These are phyloP conservation scores for Sarocladium brachiariae DNA, from an alignment of 2,329 filamentous ascomycete species.

Conservation along the genomic window DNA sequence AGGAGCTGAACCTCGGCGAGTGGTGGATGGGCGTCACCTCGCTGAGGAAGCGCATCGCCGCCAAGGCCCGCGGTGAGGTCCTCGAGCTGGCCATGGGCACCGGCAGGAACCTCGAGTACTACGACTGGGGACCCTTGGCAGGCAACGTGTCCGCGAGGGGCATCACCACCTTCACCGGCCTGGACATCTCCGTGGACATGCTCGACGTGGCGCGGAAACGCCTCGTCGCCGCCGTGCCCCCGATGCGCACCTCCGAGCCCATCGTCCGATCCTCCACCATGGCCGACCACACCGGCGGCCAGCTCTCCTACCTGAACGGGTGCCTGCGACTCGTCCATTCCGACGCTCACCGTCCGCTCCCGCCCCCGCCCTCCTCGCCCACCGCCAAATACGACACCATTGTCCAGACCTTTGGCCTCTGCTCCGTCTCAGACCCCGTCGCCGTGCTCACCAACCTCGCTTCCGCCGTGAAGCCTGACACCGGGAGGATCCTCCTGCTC, in stretches of 20 bases:
- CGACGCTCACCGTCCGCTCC: constrained; percentile 40
- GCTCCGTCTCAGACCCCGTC: constrained; percentile 52
- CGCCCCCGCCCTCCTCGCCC: constrained; percentile 29
- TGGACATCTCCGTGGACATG: constrained; percentile 56
- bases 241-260: constrained; percentile 24
- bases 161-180: constrained; percentile 51
- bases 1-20: constrained; percentile 50
- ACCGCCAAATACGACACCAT: constrained; percentile 53
- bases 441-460: constrained; percentile 48
- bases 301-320: constrained; percentile 31
- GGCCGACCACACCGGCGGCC: constrained; percentile 27
- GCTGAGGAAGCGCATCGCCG: constrained; percentile 42
- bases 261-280: constrained; percentile 26
- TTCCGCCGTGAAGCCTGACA: constrained; percentile 41
- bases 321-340: constrained; percentile 41
- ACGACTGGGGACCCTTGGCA: constrained; percentile 44
- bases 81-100: constrained; percentile 58
- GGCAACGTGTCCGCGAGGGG: constrained; percentile 14
- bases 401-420: constrained; percentile 58
- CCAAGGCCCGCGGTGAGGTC: constrained; percentile 46
- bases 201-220: constrained; percentile 49
- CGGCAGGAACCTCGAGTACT: constrained; percentile 53
- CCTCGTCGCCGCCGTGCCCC: constrained; percentile 37
- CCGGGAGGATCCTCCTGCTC: constrained; percentile 53
- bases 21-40: constrained; percentile 47